phyloP scores from a whole-genome alignment of 2,329 filamentous ascomycete genomes.

The Rhinocladiella similis region DNA sequence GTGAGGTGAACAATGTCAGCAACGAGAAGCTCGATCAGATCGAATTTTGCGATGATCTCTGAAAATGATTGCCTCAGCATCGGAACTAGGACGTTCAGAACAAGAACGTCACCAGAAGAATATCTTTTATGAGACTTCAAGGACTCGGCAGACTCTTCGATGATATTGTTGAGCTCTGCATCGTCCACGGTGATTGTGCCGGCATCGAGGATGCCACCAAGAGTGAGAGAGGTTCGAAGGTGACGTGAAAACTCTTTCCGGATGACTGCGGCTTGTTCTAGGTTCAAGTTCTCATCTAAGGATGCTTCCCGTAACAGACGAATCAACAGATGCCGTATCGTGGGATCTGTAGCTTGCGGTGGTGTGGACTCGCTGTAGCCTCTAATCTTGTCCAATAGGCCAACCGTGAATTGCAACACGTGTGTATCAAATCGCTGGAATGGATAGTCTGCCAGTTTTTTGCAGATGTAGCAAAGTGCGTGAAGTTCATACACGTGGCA shows the following conservation, averaged over 20 bases:
- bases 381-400: conserved; percentile 53
- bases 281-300: conserved; percentile 53
- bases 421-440: conserved; percentile 62
- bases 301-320: conserved; percentile 73
- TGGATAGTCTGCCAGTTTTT: conserved; percentile 67
- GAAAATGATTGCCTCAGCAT: conserved; percentile 5
- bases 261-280: conserved; percentile 43
- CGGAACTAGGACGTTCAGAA: conserved; percentile 10
- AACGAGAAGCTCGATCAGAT: conserved; percentile 15
- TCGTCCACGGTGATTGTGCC: conserved; percentile 9
- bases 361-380: conserved; percentile 36
- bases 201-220: conserved; percentile 12
- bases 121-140: conserved; percentile 14
- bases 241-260: conserved; percentile 26
- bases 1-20: conserved; percentile 18
- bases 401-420: conserved; percentile 63
- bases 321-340: conserved; percentile 53
- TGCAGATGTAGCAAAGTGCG: conserved; percentile 61
- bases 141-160: conserved; percentile 13
- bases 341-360: conserved; percentile 10
- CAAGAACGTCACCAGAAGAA: conserved; percentile 22
- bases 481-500: conserved; percentile 45
- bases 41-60: conserved; percentile 11
- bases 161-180: conserved; percentile 13
- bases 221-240: conserved; percentile 9